Evolutionary conservation across 257 asterid species (phyloP), one percentile per base, ranked within the genome.

Genomic region (Solanum etuberosum): DNA sequence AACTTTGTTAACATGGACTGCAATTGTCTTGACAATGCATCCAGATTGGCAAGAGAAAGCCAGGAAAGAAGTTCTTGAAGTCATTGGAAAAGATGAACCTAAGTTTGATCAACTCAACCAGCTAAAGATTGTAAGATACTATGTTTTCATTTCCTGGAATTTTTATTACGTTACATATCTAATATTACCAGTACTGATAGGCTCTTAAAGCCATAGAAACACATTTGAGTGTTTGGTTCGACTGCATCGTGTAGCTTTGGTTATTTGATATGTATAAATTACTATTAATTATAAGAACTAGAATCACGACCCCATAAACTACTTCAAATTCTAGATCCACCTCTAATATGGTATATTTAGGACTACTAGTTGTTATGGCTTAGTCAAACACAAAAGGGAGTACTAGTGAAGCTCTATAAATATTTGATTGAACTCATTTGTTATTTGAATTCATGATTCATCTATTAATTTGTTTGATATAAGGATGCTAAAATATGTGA

Each of bases 11-110:
- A 83, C 89, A 3, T 86, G 91, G 91, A 89, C 91, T 10, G 48
- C 87, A 48, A 83, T 89, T 46, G 86, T 86, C 3, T 48, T 89
- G 84, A 54, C 86, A 4, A 89, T 86, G 88, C 89, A 86, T 83
- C 89, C 89, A 74, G 27, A 87, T 78, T 89, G 91, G 91, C 91
- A 89, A 76, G 86, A 86, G 4, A 86, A 83, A 67, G 88, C 91
- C 7, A 73, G 89, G 46, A 87, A 86, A 25, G 91, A 89, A 29
- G 89, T 86, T 63, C 74, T 86, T 46, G 54, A 73, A 38, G 72
- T 76, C 40, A 86, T 65, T 83, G 91, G 91, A 57, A 89, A 86
- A 54, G 61, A 40, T 57, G 87, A 76, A 5, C 89, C 91, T 43
- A 38, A 65, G 83, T 67, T 86, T 35, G 83, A 84, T 83, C 77